Percentiles rank a stretch among this genome's conserved stretches.
These are phyloP conservation scores for Boletales sp. DNA, from an alignment of 768 basidiomycete species.

Conservation along the genomic window DNA sequence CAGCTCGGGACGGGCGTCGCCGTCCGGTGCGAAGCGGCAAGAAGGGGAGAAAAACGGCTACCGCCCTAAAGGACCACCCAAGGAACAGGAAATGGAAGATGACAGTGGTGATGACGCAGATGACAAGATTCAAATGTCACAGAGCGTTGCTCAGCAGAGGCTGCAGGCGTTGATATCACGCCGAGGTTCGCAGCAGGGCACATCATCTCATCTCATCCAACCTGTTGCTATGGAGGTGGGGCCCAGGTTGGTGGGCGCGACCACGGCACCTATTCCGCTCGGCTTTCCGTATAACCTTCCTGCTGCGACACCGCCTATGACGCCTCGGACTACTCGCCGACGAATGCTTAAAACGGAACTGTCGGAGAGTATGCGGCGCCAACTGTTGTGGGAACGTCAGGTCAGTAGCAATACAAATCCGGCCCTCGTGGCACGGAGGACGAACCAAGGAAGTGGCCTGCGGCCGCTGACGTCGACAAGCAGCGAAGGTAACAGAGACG, in stretches of 20 bases:
- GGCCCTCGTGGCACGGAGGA: slow-evolving; percentile 32
- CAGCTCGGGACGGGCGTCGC: slow-evolving; percentile 24
- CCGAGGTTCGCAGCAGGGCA: slow-evolving; percentile 32
- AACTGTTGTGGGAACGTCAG: slow-evolving; percentile 78
- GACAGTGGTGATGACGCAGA: slow-evolving; percentile 50
- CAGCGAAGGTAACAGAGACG: slow-evolving; percentile 15
- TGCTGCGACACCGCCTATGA: slow-evolving; percentile 59
- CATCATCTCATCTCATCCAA: slow-evolving; percentile 20
- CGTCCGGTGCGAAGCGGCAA: slow-evolving; percentile 19
- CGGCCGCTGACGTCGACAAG: slow-evolving; percentile 34
- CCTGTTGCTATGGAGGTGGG: slow-evolving; percentile 11
- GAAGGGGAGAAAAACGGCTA: slow-evolving; percentile 42
- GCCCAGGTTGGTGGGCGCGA: slow-evolving; percentile 24
- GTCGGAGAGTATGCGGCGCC: slow-evolving; percentile 77
- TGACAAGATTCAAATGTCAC: slow-evolving; percentile 53
- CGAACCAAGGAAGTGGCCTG: slow-evolving; percentile 27
- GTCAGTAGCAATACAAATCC: slow-evolving; percentile 51
- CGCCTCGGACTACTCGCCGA: slow-evolving; percentile 81
- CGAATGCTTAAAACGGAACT: slow-evolving; percentile 84
- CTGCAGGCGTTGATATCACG: slow-evolving; percentile 54
- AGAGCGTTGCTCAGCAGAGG: slow-evolving; percentile 67
- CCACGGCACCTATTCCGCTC: slow-evolving; percentile 55
- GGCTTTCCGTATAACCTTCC: slow-evolving; percentile 74
- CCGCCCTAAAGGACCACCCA: slow-evolving; percentile 62
- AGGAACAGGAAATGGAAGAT: slow-evolving; percentile 67